Percentiles rank a stretch among this genome's conserved stretches.
These are phyloP conservation scores for Naganishia onofrii DNA, from an alignment of 768 basidiomycete genomes.

Conservation along the genomic window DNA sequence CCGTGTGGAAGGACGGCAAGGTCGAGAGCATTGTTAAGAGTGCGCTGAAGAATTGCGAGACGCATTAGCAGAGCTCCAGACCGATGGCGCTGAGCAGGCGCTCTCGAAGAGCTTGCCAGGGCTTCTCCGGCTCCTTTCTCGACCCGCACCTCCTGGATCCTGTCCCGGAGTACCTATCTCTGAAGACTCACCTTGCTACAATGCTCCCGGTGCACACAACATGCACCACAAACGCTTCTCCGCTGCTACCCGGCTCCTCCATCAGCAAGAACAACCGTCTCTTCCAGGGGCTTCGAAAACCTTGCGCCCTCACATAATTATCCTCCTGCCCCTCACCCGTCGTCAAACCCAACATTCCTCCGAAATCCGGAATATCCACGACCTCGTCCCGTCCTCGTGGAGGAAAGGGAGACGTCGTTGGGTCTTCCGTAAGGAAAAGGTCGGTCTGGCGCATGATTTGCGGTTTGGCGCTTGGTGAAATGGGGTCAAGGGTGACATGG, in stretches of 20 bases:
- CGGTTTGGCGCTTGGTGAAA: slow-evolving; percentile 3
- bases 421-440: slow-evolving; percentile 16
- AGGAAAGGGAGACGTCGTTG: slow-evolving; percentile 13
- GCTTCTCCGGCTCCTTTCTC: too few species aligned
- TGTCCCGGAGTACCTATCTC: too few species aligned
- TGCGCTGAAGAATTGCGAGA: slow-evolving; percentile 38
- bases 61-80: background rate
- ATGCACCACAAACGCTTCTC: slow-evolving; percentile 73
- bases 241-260: slow-evolving; percentile 74
- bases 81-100: too few species aligned
- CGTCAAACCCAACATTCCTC: slow-evolving; percentile 47
- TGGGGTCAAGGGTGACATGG: slow-evolving; percentile 12
- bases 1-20: slow-evolving; percentile 51
- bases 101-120: too few species aligned
- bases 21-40: slow-evolving; percentile 51
- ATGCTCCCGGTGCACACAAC: slow-evolving; percentile 69
- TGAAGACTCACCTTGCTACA: slow-evolving; percentile 54
- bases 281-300: slow-evolving; percentile 58
- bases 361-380: slow-evolving; percentile 48
- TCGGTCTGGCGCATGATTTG: slow-evolving; percentile 20
- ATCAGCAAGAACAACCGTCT: slow-evolving; percentile 67
- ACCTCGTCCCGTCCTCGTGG: slow-evolving; percentile 33
- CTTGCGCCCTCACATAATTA: slow-evolving; percentile 44
- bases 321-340: slow-evolving; percentile 44
- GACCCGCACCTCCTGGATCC: too few species aligned